These are phyloP conservation scores for Flaveria sonorensis DNA, from an alignment of 129 eudicot species.

Conservation along the genomic window DNA sequence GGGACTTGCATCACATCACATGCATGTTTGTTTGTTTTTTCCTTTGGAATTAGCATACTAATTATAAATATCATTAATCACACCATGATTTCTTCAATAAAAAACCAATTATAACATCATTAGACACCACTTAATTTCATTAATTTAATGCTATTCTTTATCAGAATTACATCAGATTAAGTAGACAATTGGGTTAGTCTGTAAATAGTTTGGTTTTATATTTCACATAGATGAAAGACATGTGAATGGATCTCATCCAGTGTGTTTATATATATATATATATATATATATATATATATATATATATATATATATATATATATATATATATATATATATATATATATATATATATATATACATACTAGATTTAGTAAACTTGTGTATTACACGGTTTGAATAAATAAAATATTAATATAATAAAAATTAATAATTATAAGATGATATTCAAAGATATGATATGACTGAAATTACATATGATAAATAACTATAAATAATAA, in stretches of 20 bases:
- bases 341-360: too few species aligned
- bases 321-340: too few species aligned
- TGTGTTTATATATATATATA: too few species aligned
- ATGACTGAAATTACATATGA: too few species aligned
- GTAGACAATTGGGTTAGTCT: not conserved
- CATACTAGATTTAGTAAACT: too few species aligned
- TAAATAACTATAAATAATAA: too few species aligned
- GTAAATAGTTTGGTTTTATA: not conserved
- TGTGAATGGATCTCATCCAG: not conserved
- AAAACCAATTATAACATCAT: not conserved
- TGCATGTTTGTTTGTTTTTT: not conserved
- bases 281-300: too few species aligned
- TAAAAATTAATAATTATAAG: too few species aligned
- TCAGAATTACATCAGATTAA: not conserved
- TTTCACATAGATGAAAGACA: not conserved
- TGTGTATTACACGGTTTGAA: too few species aligned
- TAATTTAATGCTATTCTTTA: not conserved
- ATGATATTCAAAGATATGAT: too few species aligned
- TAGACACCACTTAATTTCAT: not conserved
- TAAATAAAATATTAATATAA: too few species aligned
- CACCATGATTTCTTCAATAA: not conserved
- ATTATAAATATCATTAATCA: not conserved
- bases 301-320: too few species aligned
- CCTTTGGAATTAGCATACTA: not conserved
- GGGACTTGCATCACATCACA: constrained; percentile 6